Base-by-base conservation (phyloP, 1,139 yeast species). In the Suzukiozyma palmioleophila region DNA sequence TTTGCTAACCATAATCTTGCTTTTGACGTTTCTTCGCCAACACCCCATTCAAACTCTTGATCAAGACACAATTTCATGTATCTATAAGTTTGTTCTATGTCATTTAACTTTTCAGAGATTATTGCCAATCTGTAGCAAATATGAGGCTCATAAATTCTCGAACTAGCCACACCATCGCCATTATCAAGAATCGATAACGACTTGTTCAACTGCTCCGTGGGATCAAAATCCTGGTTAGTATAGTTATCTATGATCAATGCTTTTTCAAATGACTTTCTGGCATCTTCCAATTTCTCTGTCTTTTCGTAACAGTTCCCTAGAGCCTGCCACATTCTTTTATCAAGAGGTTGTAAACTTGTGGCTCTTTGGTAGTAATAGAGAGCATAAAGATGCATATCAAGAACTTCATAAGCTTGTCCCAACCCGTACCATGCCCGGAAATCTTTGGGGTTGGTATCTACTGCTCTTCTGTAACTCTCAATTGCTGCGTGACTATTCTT, bases 371-470 rank as follows among this genome's bases (percentile, higher is more conserved):
- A 94, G 57, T 94, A 92, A 59, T 89, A 90, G 31, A 90, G 67
- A 0, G 97, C 92, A 55, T 90, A 94, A 50, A 88, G 71, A 58
- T 87, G 95, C 97, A 90, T 90, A 52, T 92, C 97, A 43, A 92
- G 68, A 13, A 94, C 96, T 59, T 94, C 98, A 57, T 94, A 94
- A 1, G 98, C 97, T 60, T 92, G 98, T 0, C 98, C 99, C 39
- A 94, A 69, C 1, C 98, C 98, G 60, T 92, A 92, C 99, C 98
- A 94, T 0, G 98, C 98, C 39, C 97, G 72, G 59, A 86, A 94
- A 59, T 94, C 98, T 54, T 85, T 83, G 34, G 82, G 78, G 53
- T 88, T 88, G 7, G 90, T 84, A 57, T 89, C 92, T 1, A 90
- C 95, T 0, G 98, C 98, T 38, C 96, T 70, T 48, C 98, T 69